phyloP scores from a whole-genome alignment of 371 early-diverging fungal species.

The Sporodiniella umbellata region DNA sequence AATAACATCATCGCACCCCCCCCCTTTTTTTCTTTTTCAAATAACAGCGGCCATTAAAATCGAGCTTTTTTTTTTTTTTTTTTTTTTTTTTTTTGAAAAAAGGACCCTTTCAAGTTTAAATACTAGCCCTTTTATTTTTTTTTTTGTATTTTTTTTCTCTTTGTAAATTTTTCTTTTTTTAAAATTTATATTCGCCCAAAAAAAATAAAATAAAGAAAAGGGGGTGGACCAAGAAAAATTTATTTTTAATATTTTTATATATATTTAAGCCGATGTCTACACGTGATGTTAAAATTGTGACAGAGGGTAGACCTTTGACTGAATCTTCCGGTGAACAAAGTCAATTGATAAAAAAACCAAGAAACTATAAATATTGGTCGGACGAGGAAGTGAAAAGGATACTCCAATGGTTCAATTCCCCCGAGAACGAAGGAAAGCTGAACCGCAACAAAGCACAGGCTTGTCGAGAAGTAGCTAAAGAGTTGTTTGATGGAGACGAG shows the following conservation, averaged over 20 bases:
- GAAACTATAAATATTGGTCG: conserved; percentile 27
- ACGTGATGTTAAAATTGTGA: neutral
- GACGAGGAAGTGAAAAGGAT: conserved; percentile 22
- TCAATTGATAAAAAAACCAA: conserved; percentile 12
- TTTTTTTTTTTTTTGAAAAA: too few species aligned
- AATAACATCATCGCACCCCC: too few species aligned
- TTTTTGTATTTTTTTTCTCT: conserved; percentile 1
- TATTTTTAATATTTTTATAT: neutral
- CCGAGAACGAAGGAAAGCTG: conserved; percentile 22
- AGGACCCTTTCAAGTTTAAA: neutral
- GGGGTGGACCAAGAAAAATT: too few species aligned
- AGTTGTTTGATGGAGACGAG: conserved; percentile 23
- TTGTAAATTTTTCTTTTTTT: too few species aligned
- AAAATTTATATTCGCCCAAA: too few species aligned
- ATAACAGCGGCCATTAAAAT: too few species aligned
- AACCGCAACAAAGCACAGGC: conserved; percentile 21
- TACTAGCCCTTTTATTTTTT: neutral
- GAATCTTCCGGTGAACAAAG: conserved; percentile 3
- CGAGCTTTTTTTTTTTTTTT: too few species aligned
- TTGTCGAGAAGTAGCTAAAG: conserved; percentile 22
- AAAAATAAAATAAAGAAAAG: too few species aligned
- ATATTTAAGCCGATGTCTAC: neutral
- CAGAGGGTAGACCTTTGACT: neutral
- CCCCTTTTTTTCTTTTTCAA: too few species aligned
- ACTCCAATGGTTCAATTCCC: conserved; percentile 15